A percentile compares a stretch with the other conserved stretches of the same genome.
These are phyloP conservation scores for Phanerochaete carnosa DNA, from an alignment of 768 basidiomycete species.

Conservation along the genomic window DNA sequence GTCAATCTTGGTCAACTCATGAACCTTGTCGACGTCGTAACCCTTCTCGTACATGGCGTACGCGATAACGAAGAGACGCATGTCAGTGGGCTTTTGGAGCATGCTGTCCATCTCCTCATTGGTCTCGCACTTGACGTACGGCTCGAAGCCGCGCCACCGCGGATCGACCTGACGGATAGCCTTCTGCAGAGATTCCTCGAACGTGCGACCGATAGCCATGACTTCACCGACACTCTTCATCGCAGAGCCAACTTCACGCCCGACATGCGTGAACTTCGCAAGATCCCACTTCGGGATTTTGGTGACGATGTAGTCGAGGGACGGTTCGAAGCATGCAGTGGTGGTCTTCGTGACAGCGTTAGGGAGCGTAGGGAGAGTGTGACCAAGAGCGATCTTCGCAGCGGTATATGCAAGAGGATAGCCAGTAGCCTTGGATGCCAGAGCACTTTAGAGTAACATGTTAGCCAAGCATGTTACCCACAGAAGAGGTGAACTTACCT, in stretches of 20 bases:
- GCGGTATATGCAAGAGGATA: constrained; percentile 99
- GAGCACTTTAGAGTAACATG: constrained; percentile 51
- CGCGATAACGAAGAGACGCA: constrained; percentile 94
- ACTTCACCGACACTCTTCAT: constrained; percentile 99
- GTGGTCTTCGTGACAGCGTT: constrained; percentile 99
- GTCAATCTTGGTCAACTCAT: constrained; percentile 97
- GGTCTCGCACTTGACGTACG: constrained; percentile 57
- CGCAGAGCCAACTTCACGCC: constrained; percentile 91
- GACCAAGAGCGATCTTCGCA: constrained; percentile 96
- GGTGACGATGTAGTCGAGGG: constrained; percentile 97
- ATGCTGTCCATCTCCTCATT: constrained; percentile 83
- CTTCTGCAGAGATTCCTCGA: constrained; percentile 98
- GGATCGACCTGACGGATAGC: constrained; percentile 98
- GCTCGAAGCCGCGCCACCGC: constrained; percentile 94
- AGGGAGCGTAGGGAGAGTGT: constrained; percentile 95
- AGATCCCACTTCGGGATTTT: constrained; percentile 99
- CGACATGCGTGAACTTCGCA: constrained; percentile 96
- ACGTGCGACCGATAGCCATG: constrained; percentile 99
- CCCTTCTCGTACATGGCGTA: constrained; percentile 95
- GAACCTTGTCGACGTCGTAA: constrained; percentile 86
- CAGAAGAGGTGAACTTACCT: constrained; percentile 37
- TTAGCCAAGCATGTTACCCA: neutral
- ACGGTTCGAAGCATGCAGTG: constrained; percentile 98
- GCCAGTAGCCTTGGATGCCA: constrained; percentile 98
- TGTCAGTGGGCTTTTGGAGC: constrained; percentile 84